phyloP scores from a whole-genome alignment of 495 filamentous ascomycete species.

The Thermothielavioides terrestris region DNA sequence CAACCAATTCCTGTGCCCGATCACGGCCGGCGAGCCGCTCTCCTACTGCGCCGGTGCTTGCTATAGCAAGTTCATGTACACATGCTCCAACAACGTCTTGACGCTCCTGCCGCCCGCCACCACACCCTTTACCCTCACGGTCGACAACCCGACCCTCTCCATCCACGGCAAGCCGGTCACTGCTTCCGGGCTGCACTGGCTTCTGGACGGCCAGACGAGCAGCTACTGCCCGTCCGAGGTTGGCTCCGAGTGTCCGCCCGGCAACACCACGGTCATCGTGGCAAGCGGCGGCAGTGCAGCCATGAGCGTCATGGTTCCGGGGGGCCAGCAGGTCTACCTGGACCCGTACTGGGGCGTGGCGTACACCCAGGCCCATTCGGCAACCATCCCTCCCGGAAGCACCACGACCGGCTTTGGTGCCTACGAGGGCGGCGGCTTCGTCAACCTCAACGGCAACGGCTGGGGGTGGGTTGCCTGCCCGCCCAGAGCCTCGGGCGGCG shows the following conservation, averaged over 20 bases:
- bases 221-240: slow-evolving; percentile 28
- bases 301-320: slow-evolving; percentile 48
- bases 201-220: slow-evolving; percentile 38
- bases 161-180: slow-evolving; percentile 38
- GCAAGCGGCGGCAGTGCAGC: slow-evolving; percentile 9
- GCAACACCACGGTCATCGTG: slow-evolving; percentile 20
- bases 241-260: slow-evolving; percentile 19
- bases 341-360: slow-evolving; percentile 44
- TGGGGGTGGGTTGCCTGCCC: slow-evolving; percentile 32
- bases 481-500: slow-evolving; percentile 17
- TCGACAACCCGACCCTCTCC: slow-evolving; percentile 34
- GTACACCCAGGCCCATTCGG: slow-evolving; percentile 55
- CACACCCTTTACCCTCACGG: slow-evolving; percentile 32
- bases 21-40: slow-evolving; percentile 24
- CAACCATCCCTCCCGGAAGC: slow-evolving; percentile 47
- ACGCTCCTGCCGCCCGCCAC: slow-evolving; percentile 26
- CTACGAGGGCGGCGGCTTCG: slow-evolving; percentile 26
- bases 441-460: slow-evolving; percentile 28
- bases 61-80: slow-evolving; percentile 33
- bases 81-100: slow-evolving; percentile 27
- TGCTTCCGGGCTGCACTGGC: slow-evolving; percentile 25
- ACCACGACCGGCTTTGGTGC: slow-evolving; percentile 33
- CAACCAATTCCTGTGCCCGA: slow-evolving; percentile 25
- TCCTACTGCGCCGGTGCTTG: slow-evolving; percentile 27
- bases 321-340: slow-evolving; percentile 58